Evolutionary conservation across 2,329 filamentous ascomycete genomes (phyloP), one percentile per base, ranked within the genome.

Genomic region (Colletotrichum trifolii): DNA sequence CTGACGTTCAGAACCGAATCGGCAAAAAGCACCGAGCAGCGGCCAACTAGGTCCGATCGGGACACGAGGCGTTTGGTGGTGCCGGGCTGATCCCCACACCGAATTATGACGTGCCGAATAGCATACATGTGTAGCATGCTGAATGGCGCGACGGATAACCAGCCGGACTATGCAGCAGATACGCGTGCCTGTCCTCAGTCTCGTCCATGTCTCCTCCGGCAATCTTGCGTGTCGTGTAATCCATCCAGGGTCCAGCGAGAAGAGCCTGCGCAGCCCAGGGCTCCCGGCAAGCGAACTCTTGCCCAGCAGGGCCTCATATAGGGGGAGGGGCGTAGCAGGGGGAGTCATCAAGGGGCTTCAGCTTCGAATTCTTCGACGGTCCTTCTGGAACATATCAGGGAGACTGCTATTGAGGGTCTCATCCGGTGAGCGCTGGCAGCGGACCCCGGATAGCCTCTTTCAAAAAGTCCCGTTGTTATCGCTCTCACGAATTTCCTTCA

Each of bases 241-340:
- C 58, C 63, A 66, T 57, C 11, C 53, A 66, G 63, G 63, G 63
- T 56, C 58, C 58, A 54, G 52, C 39, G n/a, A 62, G 45, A 43
- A 45, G 40, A 63, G 58, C 52, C 52, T 58, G 47, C 55, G 49
- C 42, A 36, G 42, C 42, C 63, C 52, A 53, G 63, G 63, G 53
- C 58, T 54, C 59, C 53, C 11, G 38, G 63, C 52, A 63, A 63
- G 63, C 58, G 63, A 66, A 42, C 39, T 63, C 53, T 57, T 34
- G 54, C 40, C 45, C 17, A 53, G 39, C 63, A 66, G 59, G 63
- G 63, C 58, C 54, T 46, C 13, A 63, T 58, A 66, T 66, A 66
- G 63, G 63, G 63, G 63, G 63, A 66, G 63, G 63, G 63, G 63
- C 58, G 53, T 17, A 39, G 36, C 54, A 63, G 58, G 62, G 25